A percentile compares a stretch with the other conserved stretches of the same genome.
These are phyloP conservation scores for Aspergillus baeticus DNA, from an alignment of 495 filamentous ascomycete genomes.

Conservation along the genomic window DNA sequence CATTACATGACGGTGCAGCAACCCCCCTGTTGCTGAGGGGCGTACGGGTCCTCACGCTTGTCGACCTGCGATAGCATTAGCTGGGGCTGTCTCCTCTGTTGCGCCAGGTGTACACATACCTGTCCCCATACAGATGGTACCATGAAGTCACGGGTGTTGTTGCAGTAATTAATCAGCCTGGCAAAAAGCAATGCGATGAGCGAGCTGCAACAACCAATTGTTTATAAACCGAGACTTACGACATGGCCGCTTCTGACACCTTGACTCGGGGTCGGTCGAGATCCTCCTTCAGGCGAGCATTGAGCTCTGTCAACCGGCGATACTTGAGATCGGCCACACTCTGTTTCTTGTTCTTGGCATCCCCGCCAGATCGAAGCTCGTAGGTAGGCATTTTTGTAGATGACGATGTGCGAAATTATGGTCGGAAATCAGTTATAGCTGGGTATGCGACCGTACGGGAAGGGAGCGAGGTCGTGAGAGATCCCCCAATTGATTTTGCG, in stretches of 20 bases:
- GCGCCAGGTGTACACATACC: slow-evolving; percentile 50
- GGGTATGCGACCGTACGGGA: slow-evolving; percentile 7
- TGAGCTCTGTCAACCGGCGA: slow-evolving; percentile 92
- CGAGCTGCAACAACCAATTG: slow-evolving; percentile 1
- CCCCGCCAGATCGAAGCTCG: slow-evolving; percentile 57
- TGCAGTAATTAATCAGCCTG: slow-evolving; percentile 95
- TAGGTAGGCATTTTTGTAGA: slow-evolving; percentile 46
- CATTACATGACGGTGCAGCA: slow-evolving; percentile 94
- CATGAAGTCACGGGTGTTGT: slow-evolving; percentile 97
- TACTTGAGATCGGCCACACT: slow-evolving; percentile 98
- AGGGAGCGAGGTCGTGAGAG: not conserved
- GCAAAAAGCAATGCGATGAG: slow-evolving; percentile 20
- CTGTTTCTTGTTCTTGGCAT: slow-evolving; percentile 96
- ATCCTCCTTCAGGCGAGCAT: slow-evolving; percentile 90
- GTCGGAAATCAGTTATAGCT: slow-evolving; percentile 2
- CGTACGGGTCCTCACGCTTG: slow-evolving; percentile 93
- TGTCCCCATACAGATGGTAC: slow-evolving; percentile 94
- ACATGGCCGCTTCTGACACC: slow-evolving; percentile 89
- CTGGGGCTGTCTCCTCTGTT: not conserved
- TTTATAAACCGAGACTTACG: slow-evolving; percentile 55
- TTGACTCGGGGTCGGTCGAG: slow-evolving; percentile 91
- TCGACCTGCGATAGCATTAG: slow-evolving; percentile 56
- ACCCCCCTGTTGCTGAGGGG: slow-evolving; percentile 81
- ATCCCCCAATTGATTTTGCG: slow-evolving; percentile 7
- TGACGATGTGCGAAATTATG: not conserved